These are phyloP conservation scores for Setomelanomma holmii DNA, from an alignment of 2,329 filamentous ascomycete genomes.

Conservation along the genomic window DNA sequence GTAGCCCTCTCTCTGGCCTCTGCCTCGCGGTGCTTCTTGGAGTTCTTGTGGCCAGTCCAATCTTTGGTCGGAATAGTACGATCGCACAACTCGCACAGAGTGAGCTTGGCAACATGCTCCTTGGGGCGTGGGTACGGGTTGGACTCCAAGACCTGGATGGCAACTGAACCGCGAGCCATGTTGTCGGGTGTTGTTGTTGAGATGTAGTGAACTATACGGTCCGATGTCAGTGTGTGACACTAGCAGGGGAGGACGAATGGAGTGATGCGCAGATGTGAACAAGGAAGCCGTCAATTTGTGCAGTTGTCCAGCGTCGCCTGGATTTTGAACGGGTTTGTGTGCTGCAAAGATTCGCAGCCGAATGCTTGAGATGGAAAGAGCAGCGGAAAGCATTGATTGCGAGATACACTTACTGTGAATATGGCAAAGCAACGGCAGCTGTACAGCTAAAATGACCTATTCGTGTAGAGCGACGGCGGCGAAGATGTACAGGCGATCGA, in stretches of 20 bases:
- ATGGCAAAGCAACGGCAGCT: background rate
- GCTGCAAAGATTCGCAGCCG: background rate
- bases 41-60: conserved; percentile 40
- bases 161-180: conserved; percentile 15
- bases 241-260: background rate
- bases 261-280: no score
- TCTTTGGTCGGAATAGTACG: conserved; percentile 38
- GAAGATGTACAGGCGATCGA: background rate
- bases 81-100: conserved; percentile 43
- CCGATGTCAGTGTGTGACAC: conserved; percentile 5
- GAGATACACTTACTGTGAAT: background rate
- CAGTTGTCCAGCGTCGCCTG: background rate
- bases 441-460: background rate
- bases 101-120: conserved; percentile 22
- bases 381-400: background rate
- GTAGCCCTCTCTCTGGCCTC: conserved; percentile 29
- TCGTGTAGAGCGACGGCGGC: background rate
- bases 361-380: background rate
- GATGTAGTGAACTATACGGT: background rate
- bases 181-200: background rate
- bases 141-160: conserved; percentile 13
- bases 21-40: conserved; percentile 39
- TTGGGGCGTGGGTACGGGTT: conserved; percentile 36
- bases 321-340: background rate
- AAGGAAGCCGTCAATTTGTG: no score